Conservation (phyloP, 345 rosid species). For the Euphorbia peplus region DNA sequence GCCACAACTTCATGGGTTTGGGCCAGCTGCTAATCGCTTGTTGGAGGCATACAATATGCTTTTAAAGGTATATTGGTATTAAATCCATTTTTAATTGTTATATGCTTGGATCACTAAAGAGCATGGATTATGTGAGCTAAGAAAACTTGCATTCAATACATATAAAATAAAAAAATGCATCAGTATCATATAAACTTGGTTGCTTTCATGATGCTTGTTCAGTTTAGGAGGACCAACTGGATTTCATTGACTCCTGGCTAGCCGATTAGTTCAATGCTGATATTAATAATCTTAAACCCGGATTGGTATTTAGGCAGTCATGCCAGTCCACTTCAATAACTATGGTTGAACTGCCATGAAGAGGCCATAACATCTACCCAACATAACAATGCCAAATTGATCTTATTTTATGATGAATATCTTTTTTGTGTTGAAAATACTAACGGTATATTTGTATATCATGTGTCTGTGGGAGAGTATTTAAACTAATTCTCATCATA, state of each 20-base stretch:
- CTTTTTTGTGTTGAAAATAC: too few species aligned
- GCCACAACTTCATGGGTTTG: slow-evolving; percentile 98
- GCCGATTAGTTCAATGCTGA: neutral
- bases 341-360: neutral
- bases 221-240: neutral
- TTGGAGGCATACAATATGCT: slow-evolving; percentile 98
- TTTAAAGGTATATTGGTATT: slow-evolving; percentile 55
- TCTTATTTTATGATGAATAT: too few species aligned
- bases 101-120: neutral
- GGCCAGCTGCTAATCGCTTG: slow-evolving; percentile 95
- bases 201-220: neutral
- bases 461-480: too few species aligned
- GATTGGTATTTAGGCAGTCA: neutral
- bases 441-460: too few species aligned
- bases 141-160: neutral
- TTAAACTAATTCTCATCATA: too few species aligned
- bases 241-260: neutral
- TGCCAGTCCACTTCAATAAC: neutral
- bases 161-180: neutral
- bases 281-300: neutral
- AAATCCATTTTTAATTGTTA: neutral
- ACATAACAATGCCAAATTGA: too few species aligned
- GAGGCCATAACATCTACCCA: neutral
- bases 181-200: neutral
- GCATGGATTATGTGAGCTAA: neutral